Base-by-base conservation (phyloP, 352 stramenopile genomes). In the Aphanomyces cochlioides region DNA sequence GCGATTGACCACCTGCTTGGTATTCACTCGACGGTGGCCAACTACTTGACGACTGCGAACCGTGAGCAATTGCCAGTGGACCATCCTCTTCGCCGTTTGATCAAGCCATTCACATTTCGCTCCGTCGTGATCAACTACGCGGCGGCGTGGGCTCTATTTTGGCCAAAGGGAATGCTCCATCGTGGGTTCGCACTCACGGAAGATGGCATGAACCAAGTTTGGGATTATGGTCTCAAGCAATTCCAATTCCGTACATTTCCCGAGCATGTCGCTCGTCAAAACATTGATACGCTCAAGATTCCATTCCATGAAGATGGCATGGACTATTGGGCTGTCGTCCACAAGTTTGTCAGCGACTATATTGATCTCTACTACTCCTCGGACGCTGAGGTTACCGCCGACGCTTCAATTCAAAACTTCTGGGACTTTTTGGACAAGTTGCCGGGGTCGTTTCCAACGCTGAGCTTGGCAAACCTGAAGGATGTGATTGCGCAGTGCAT, bases 61-160 rank as follows among this genome's bases (percentile, higher is more conserved):
- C 64, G 64, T 12, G 64, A 70, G 10, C 47, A 70, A 15, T 39
- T 70, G 64, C 64, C 64, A 15, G 40, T 54, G 39, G 47, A 45
- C 37, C 64, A 70, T 38, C 64, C 64, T 21, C 38, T 70, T 45
- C 64, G 64, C 54, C 64, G 64, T n/a, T 19, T 70, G 17, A 45
- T 70, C 64, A 70, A 70, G 19, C 64, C 64, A 38, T 70, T 70
- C 10, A 70, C 64, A 2, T 70, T 70, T 50, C 64, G 64, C 4
- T 53, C 64, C 5, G 64, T 70, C 5, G 50, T 61, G 19, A 70
- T 70, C 54, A 70, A 70, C 64, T 63, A 61, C 38, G 40, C 10
- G 37, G 64, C 64, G 4, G 56, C 43, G 37, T 61, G 50, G 15
- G 64, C 64, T 4, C 64, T 70, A 2, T 70, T 70, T 34, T 70